Evolutionary conservation across 495 filamentous ascomycete genomes (phyloP).

Genomic region (Recurvomyces mirabilis): DNA sequence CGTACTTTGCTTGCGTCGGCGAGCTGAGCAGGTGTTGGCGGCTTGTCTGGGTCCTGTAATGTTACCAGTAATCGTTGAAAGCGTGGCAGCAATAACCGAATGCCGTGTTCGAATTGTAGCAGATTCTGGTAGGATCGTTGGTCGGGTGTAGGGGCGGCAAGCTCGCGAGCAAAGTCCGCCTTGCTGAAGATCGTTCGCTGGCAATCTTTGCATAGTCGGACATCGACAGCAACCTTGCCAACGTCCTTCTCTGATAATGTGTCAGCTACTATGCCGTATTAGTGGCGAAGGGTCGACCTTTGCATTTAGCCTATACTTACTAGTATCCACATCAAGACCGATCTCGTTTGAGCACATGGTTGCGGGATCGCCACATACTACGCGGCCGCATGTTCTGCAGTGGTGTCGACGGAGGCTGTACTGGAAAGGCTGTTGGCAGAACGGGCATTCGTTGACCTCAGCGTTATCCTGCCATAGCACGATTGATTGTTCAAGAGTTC

Average conservation of each 20-base stretch:
- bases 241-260: slow-evolving; percentile 48
- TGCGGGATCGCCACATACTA: slow-evolving; percentile 76
- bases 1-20: slow-evolving; percentile 83
- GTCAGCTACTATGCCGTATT: slow-evolving; percentile 35
- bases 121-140: slow-evolving; percentile 79
- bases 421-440: slow-evolving; percentile 87
- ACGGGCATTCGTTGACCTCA: slow-evolving; percentile 68
- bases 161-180: slow-evolving; percentile 65
- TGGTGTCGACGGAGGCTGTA: slow-evolving; percentile 89
- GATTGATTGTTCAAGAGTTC: slow-evolving; percentile 76
- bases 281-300: too few relatives aligned
- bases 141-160: slow-evolving; percentile 58
- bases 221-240: slow-evolving; percentile 55
- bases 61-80: slow-evolving; percentile 71
- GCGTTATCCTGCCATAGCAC: slow-evolving; percentile 93
- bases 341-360: slow-evolving; percentile 82
- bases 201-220: slow-evolving; percentile 89
- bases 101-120: slow-evolving; percentile 79
- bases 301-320: too few relatives aligned
- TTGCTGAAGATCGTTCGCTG: slow-evolving; percentile 72
- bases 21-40: slow-evolving; percentile 63
- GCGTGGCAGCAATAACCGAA: slow-evolving; percentile 68
- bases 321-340: slow-evolving; percentile 59
- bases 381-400: slow-evolving; percentile 81
- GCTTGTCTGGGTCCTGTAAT: slow-evolving; percentile 59